Percentiles rank a stretch among this genome's conserved stretches.
Evolutionary conservation across 2,329 filamentous ascomycete genomes (phyloP).

Genomic region (Xylaria sp.): DNA sequence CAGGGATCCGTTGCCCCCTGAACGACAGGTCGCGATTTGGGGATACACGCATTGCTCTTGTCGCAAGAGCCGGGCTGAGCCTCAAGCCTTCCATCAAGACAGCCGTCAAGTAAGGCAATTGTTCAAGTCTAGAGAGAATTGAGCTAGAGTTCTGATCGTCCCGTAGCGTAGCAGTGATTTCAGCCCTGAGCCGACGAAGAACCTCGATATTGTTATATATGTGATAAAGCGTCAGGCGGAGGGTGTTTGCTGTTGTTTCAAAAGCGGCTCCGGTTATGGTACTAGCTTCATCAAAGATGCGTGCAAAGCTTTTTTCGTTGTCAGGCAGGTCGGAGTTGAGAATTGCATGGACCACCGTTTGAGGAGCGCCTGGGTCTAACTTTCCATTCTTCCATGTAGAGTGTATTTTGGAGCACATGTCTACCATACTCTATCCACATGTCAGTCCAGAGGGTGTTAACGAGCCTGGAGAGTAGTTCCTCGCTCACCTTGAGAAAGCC

Average conservation of each 20-base stretch:
- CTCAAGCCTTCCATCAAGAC: constrained; percentile 59
- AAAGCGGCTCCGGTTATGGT: constrained; percentile 33
- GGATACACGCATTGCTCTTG: constrained; percentile 56
- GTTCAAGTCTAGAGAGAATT: constrained; percentile 21
- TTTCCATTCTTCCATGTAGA: background rate
- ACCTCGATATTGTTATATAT: constrained; percentile 36
- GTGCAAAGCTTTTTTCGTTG: constrained; percentile 29
- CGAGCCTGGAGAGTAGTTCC: background rate
- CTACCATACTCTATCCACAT: constrained; percentile 1
- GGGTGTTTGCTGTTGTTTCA: constrained; percentile 32
- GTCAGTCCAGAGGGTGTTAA: background rate
- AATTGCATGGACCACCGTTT: constrained; percentile 36
- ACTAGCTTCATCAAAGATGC: constrained; percentile 29
- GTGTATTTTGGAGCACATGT: background rate
- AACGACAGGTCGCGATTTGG: constrained; percentile 46
- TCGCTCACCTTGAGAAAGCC: constrained; percentile 23
- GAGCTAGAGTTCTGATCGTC: background rate
- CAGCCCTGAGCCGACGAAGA: constrained; percentile 30
- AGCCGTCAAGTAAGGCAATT: constrained; percentile 55
- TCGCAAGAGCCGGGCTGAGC: constrained; percentile 55
- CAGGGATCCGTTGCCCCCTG: constrained; percentile 41
- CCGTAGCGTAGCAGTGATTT: constrained; percentile 14
- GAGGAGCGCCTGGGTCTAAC: background rate
- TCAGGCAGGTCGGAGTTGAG: constrained; percentile 32
- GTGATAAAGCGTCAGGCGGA: constrained; percentile 36